phyloP scores from a whole-genome alignment of 2,329 filamentous ascomycete species.

The Myotisia sp. region DNA sequence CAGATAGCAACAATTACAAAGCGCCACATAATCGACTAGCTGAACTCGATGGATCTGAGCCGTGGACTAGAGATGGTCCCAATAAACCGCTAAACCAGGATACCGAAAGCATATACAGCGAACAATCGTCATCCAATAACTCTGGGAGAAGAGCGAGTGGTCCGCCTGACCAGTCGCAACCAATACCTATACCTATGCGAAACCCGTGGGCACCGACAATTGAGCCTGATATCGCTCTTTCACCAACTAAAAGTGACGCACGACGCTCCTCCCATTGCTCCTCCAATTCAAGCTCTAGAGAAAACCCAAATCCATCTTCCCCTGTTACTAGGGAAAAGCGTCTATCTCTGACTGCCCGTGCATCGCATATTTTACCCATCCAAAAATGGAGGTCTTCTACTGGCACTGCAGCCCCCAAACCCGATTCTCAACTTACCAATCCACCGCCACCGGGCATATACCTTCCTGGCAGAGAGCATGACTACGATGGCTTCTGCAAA shows the following conservation, averaged over 20 bases:
- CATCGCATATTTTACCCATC: not conserved
- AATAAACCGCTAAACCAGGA: not conserved
- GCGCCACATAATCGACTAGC: not conserved
- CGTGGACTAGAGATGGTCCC: not conserved
- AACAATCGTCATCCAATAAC: slow-evolving; percentile 3
- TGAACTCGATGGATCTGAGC: slow-evolving; percentile 1
- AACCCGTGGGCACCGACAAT: too few species aligned
- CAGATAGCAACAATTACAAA: too few species aligned
- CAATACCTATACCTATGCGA: too few species aligned
- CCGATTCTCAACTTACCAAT: not conserved
- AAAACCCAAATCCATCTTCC: not conserved
- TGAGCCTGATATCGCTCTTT: too few species aligned
- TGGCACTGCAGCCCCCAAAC: not conserved
- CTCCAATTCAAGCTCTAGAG: slow-evolving; percentile 2
- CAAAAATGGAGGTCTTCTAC: slow-evolving; percentile 1
- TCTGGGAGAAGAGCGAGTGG: not conserved
- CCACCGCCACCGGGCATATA: slow-evolving; percentile 10
- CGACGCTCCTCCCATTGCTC: slow-evolving; percentile 3
- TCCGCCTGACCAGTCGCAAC: not conserved
- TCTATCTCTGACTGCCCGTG: not conserved
- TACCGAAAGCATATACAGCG: slow-evolving; percentile 4
- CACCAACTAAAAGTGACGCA: too few species aligned
- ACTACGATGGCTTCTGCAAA: slow-evolving; percentile 33
- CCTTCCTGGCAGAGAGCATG: slow-evolving; percentile 23
- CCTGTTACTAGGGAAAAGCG: not conserved